Evolutionary conservation across 106 monocot species (phyloP), one percentile per base, ranked within the genome.

Genomic region (Gastrodia elata): DNA sequence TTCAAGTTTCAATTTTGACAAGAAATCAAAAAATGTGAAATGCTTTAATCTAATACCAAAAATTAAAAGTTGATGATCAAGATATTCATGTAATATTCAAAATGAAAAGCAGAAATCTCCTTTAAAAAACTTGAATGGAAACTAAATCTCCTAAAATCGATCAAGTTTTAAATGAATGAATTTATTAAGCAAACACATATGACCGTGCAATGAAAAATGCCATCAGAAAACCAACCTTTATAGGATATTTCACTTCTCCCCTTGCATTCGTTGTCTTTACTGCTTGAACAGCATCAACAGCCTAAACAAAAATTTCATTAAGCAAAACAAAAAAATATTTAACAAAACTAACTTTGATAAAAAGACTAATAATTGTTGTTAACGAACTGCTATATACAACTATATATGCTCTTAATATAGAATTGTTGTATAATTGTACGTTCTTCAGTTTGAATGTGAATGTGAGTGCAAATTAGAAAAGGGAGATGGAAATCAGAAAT

Each of bases 221-320:
- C 42, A 6, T 36, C 33, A 33, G 55, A 61, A 56, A 79, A 46
- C 24, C 52, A 58, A 97, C 96, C 90, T 92, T 97, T 75, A 97
- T 97, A 40, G 96, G 96, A 76, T 97, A 97, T 74, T 83, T 97
- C 43, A 97, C 84, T 80, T 97, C 96, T 44, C 96, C 96, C 70
- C 82, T 86, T 2, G 90, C 68, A 76, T 92, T 97, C 77, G 90
- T 92, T 41, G 83, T 90, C 82, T 97, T 97, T 77, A 97, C 82
- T 34, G 87, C 83, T 80, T 86, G 92, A 72, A 97, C 92, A 64
- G 96, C 96, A 88, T 97, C 92, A 40, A 96, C 96, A 74, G 86
- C 96, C 96, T 97, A 71, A 57, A 41, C 5, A 59, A 38, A 33
- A n/a, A n/a, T n/a, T n/a, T n/a, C n/a, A n/a, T n/a, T n/a, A n/a